A percentile compares a stretch with the other conserved stretches of the same genome.
Evolutionary conservation across 169 alveolate genomes (phyloP).

Genomic region (Plasmodium blacklocki): DNA sequence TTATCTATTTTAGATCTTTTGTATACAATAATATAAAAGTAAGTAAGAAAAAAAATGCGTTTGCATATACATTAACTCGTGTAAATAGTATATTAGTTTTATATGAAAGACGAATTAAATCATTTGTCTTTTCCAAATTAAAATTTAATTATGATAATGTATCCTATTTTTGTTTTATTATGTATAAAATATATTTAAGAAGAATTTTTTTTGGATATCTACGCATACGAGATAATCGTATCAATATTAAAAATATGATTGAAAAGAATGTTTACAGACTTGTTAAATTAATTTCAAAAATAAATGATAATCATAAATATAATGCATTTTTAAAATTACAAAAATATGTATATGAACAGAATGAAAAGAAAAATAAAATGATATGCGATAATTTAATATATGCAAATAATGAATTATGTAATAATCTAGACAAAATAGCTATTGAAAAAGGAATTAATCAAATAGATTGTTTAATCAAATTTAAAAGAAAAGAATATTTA

Average conservation of each 20-base stretch:
- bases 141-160: conserved; percentile 42
- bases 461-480: conserved; percentile 26
- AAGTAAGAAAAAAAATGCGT: conserved; percentile 41
- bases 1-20: conserved; percentile 22
- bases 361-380: conserved; percentile 13
- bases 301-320: conserved; percentile 31
- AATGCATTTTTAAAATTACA: conserved; percentile 52
- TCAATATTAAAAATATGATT: conserved; percentile 5
- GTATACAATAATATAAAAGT: conserved; percentile 20
- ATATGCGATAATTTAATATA: conserved; percentile 36
- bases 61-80: conserved; percentile 35
- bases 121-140: conserved; percentile 14
- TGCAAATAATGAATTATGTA: conserved; percentile 48
- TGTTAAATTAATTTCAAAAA: conserved; percentile 1
- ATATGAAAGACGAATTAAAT: conserved; percentile 30
- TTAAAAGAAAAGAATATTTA: conserved; percentile 32
- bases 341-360: conserved; percentile 39
- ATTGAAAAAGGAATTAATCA: conserved; percentile 50
- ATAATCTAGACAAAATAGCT: conserved; percentile 26
- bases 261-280: conserved; percentile 37
- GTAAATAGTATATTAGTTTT: conserved; percentile 28
- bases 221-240: conserved; percentile 32
- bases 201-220: conserved; percentile 39
- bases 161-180: conserved; percentile 33
- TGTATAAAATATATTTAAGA: conserved; percentile 40